Base-by-base conservation (phyloP, 768 basidiomycete species). In the Hericium coralloides region DNA sequence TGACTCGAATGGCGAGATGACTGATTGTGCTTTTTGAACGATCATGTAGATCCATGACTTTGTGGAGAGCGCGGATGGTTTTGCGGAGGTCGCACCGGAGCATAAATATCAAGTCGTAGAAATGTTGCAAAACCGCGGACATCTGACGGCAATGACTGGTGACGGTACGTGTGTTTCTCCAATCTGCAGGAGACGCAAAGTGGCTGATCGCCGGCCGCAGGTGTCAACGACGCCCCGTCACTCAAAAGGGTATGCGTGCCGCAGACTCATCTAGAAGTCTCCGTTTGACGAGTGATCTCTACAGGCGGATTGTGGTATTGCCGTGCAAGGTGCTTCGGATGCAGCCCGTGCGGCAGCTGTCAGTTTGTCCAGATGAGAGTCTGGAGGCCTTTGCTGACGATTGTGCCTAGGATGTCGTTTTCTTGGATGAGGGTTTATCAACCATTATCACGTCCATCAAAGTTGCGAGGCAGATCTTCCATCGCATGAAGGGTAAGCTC, bases 21-120 rank as follows among this genome's bases (percentile, higher is more conserved):
- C 25, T 26, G 49, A 10, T 14, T 31, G n/a, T 3, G 26, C 17
- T 6, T 49, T 56, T 18, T 51, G 39, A 12, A n/a, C 20, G 0
- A 5, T 4, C 12, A 26, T 26, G 38, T 56, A 66, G 66, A 67
- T 74, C 38, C 69, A 70, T 39, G 74, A 77, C 57, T 76, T 79
- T 50, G 72, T 78, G 51, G 75, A 78, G 65, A 72, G 69, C 22
- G 77, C 77, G 38, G 77, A 79, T 63, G 77, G 78, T 12, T 78
- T 79, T 64, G 78, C 75, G 12, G 77, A 77, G 54, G 77, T 79
- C 18, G 75, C 73, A 60, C 77, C 77, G 0, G 78, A 79, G 64
- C 74, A 77, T 64, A 66, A 66, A 53, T 66, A 66, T 23, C 64
- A 65, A 51, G 71, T 73, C 25, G 74, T 75, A 38, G 68, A 70